Evolutionary conservation across 2,329 filamentous ascomycete species (phyloP).

Genomic region (Didymella lethalis): DNA sequence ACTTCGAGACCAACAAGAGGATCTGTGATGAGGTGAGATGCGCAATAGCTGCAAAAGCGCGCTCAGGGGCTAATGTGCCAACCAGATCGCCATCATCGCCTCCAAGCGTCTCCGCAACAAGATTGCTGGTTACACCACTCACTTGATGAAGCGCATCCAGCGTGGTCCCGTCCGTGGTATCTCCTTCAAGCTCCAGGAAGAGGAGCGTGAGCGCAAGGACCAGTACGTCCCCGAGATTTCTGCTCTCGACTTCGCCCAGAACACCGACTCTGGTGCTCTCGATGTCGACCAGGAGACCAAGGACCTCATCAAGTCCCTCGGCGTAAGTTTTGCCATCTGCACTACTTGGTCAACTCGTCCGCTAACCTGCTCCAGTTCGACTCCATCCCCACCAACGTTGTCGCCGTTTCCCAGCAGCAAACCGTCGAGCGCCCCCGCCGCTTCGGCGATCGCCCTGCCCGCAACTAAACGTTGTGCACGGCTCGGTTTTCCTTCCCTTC

Average conservation of each 20-base stretch:
- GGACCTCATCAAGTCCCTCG: slow-evolving; percentile 99
- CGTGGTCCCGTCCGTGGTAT: slow-evolving; percentile 99
- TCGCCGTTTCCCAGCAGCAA: slow-evolving; percentile 89
- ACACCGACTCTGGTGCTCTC: slow-evolving; percentile 89
- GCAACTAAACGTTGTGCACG: slow-evolving; percentile 40
- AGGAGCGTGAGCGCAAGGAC: slow-evolving; percentile 99
- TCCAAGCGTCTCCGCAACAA: slow-evolving; percentile 99
- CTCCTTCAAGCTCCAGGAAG: slow-evolving; percentile 99
- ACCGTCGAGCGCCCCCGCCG: slow-evolving; percentile 81
- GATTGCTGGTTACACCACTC: slow-evolving; percentile 86
- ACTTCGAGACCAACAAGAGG: slow-evolving; percentile 99
- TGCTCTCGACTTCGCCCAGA: slow-evolving; percentile 96
- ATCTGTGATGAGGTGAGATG: slow-evolving; percentile 86
- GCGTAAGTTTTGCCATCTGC: slow-evolving; percentile 72
- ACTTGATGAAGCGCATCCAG: slow-evolving; percentile 97
- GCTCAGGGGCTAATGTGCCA: slow-evolving; percentile 68
- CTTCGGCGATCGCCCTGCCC: slow-evolving; percentile 70
- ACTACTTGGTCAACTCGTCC: not conserved
- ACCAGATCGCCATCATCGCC: slow-evolving; percentile 88
- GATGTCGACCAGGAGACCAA: slow-evolving; percentile 98
- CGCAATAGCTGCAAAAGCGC: not conserved
- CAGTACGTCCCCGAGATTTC: slow-evolving; percentile 99
- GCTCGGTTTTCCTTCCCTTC: slow-evolving; percentile 59
- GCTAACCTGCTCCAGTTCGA: slow-evolving; percentile 75
- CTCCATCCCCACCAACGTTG: slow-evolving; percentile 94